Percentiles rank a stretch among this genome's conserved stretches.
These are phyloP conservation scores for Aspergillus steynii DNA, from an alignment of 495 filamentous ascomycete species.

Conservation along the genomic window DNA sequence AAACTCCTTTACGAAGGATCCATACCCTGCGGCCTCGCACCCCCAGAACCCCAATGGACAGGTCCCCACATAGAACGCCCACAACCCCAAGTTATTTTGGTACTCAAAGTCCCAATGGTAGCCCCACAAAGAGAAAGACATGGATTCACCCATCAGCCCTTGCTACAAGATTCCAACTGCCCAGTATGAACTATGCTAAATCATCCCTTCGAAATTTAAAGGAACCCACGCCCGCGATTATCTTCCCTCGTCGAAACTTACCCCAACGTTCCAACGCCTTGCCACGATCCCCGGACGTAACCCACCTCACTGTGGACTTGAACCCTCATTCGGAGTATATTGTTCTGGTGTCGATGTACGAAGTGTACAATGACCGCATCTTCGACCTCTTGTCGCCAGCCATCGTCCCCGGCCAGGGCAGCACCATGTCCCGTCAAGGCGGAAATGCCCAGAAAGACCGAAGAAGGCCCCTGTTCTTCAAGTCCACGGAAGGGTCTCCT, in stretches of 20 bases:
- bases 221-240: conserved; percentile 51
- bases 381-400: conserved; percentile 80
- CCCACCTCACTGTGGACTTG: conserved; percentile 62
- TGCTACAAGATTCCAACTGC: conserved; percentile 19
- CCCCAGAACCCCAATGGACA: conserved; percentile 8
- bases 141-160: conserved; percentile 18
- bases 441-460: conserved; percentile 61
- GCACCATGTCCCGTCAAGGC: conserved; percentile 38
- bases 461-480: conserved; percentile 79
- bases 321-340: conserved; percentile 81
- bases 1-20: conserved; percentile 24
- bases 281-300: conserved; percentile 73
- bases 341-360: conserved; percentile 94
- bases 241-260: conserved; percentile 57
- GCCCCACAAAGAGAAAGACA: conserved; percentile 8
- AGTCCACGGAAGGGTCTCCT: conserved; percentile 77
- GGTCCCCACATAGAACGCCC: no score
- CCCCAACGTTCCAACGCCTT: conserved; percentile 62
- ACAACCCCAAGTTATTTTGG: neutral
- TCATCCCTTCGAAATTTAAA: conserved; percentile 38
- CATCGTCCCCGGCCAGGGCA: conserved; percentile 40
- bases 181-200: conserved; percentile 34
- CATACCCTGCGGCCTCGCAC: conserved; percentile 24
- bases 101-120: neutral
- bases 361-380: conserved; percentile 98